Evolutionary conservation across 2,329 filamentous ascomycete species (phyloP), one percentile per base, ranked within the genome.

Genomic region (Penicillium janthinellum): DNA sequence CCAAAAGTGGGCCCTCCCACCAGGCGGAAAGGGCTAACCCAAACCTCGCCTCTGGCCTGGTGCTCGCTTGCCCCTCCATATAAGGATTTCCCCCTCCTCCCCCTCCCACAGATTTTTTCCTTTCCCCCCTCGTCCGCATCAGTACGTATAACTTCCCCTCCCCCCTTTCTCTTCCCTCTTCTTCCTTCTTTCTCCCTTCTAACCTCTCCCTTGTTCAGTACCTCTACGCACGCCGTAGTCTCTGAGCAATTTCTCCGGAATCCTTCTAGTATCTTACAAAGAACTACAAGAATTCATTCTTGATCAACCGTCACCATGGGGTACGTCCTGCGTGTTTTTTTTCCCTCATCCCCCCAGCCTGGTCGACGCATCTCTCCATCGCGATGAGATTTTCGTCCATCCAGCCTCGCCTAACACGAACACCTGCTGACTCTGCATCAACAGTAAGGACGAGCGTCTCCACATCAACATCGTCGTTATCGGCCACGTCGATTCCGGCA

Each of bases 401-500:
- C 4, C 42, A 34, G 11, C 41, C 4, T 41, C 28, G 17, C 15
- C 31, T 10, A 12, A 8, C 49, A 34, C 47, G 52, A 49, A 64
- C 68, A 8, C 5, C 41, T 35, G n/a, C 64, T 64, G 51, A 65
- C 61, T 57, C 56, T 41, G 22, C 53, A 31, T 64, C 69, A 47
- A 74, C 78, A 94, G 93, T 91, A 98, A 92, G 87, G 88, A 96
- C 78, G 91, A 94, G 70, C 96, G 96, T 90, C 84, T 82, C 83
- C 94, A 98, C 83, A 92, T 98, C 84, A 93, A 93, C 90, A 90
- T 96, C 83, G 92, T 96, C 84, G 92, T 96, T 83, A 96, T 96
- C 88, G 92, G 93, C 87, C 94, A 96, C 89, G 93, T 96, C 91
- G 92, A 96, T 85, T 96, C 92, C 83, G 94, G 93, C 86, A 97